These are phyloP conservation scores for Cyclotella atomus DNA, from an alignment of 108 stramenopile species.

Conservation along the genomic window DNA sequence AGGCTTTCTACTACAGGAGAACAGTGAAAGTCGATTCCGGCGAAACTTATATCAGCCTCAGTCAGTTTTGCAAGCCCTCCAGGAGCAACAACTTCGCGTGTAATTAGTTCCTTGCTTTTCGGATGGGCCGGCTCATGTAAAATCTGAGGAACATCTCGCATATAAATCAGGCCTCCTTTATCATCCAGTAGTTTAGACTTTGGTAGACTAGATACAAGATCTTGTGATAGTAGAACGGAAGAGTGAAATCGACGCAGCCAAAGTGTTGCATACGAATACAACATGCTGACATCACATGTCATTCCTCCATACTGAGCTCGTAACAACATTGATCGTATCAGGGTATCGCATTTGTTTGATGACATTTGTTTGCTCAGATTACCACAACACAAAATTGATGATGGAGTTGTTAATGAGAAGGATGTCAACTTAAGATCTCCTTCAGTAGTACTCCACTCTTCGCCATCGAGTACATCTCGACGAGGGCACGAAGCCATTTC, in stretches of 20 bases:
- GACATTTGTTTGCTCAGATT: background rate
- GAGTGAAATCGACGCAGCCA: slow-evolving; percentile 67
- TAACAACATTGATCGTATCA: slow-evolving; percentile 70
- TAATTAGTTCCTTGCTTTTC: slow-evolving; percentile 35
- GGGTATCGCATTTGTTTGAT: slow-evolving; percentile 25
- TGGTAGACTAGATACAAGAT: background rate
- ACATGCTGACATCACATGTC: slow-evolving; percentile 76
- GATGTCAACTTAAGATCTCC: slow-evolving; percentile 3
- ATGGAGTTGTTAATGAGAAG: slow-evolving; percentile 32
- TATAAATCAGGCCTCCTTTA: slow-evolving; percentile 9
- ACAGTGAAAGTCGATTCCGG: slow-evolving; percentile 90
- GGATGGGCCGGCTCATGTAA: slow-evolving; percentile 43
- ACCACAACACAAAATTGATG: slow-evolving; percentile 17
- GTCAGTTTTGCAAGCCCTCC: slow-evolving; percentile 39
- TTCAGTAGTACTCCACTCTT: background rate
- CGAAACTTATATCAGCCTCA: slow-evolving; percentile 54
- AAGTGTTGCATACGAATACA: slow-evolving; percentile 50
- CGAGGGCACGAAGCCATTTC: slow-evolving; percentile 81
- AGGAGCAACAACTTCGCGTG: slow-evolving; percentile 10
- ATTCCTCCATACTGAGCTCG: slow-evolving; percentile 85
- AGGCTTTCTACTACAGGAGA: slow-evolving; percentile 67
- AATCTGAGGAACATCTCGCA: slow-evolving; percentile 51
- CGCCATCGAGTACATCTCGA: slow-evolving; percentile 45
- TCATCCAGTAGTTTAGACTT: background rate
- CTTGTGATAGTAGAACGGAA: background rate